phyloP scores from a whole-genome alignment of 78 protist genomes.

The Protostelium mycophagum region DNA sequence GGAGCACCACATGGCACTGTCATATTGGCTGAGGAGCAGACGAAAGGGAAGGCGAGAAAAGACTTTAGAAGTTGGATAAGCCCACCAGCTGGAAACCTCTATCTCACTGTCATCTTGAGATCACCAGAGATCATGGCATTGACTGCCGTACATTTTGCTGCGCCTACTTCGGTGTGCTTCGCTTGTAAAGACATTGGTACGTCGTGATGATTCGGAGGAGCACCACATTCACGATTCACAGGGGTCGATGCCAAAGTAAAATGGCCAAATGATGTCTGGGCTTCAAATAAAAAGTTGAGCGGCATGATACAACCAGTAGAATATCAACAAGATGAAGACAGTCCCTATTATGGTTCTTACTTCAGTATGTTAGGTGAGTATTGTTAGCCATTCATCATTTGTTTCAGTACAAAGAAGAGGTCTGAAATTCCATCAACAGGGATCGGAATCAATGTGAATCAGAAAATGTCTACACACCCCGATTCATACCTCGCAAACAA shows the following conservation, averaged over 20 bases:
- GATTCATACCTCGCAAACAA: neutral
- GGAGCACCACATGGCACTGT: neutral
- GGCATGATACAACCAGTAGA: neutral
- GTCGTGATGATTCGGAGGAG: no score
- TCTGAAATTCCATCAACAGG: neutral
- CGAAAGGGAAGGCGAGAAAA: neutral
- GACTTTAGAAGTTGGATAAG: neutral
- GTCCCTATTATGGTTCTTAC: neutral
- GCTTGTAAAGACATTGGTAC: neutral
- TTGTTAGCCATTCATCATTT: neutral
- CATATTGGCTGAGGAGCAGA: neutral
- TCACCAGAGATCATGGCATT: neutral
- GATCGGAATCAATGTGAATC: neutral
- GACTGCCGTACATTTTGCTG: neutral
- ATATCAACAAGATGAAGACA: neutral
- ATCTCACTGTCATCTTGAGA: neutral
- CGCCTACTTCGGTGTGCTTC: neutral
- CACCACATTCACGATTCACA: no score
- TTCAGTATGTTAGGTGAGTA: neutral
- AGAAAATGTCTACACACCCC: neutral
- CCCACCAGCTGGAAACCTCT: neutral
- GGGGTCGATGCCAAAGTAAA: neutral
- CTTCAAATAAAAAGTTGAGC: neutral
- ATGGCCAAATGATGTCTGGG: neutral
- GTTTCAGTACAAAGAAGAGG: no score